phyloP scores from a whole-genome alignment of 2,329 filamentous ascomycete species.

The Davidsoniella neocaledoniae region DNA sequence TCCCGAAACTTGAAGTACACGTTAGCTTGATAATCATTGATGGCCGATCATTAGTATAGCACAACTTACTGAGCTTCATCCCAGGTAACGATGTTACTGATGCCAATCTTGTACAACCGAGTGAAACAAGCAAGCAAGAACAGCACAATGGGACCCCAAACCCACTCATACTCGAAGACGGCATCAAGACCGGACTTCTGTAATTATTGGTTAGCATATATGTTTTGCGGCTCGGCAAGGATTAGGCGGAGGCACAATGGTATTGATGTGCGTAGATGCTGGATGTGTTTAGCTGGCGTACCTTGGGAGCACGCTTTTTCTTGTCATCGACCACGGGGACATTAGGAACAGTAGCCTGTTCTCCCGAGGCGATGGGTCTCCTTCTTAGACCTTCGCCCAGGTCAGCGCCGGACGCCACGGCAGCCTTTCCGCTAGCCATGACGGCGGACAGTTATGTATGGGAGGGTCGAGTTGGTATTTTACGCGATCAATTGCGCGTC shows the following conservation, averaged over 20 bases:
- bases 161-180: constrained; percentile 46
- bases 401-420: constrained; percentile 44
- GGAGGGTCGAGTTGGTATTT: not conserved
- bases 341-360: constrained; percentile 13
- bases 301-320: constrained; percentile 43
- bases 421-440: constrained; percentile 39
- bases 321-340: constrained; percentile 32
- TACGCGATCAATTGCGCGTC: constrained; percentile 6
- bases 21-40: not conserved
- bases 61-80: constrained; percentile 45
- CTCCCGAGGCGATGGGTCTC: constrained; percentile 26
- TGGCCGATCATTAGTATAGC: constrained; percentile 1
- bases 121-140: constrained; percentile 48
- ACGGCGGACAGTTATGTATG: constrained; percentile 8
- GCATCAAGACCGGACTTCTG: constrained; percentile 42
- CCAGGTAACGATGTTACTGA: constrained; percentile 51
- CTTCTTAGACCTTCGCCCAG: constrained; percentile 38
- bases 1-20: constrained; percentile 50
- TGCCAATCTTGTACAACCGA: constrained; percentile 51
- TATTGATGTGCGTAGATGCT: not conserved
- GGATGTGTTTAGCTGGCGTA: constrained; percentile 16
- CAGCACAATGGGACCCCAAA: constrained; percentile 45
- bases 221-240: not conserved
- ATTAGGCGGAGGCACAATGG: not conserved
- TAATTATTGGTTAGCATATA: constrained; percentile 17